phyloP scores from a whole-genome alignment of 257 asterid genomes.

The Solanum virginianum region DNA sequence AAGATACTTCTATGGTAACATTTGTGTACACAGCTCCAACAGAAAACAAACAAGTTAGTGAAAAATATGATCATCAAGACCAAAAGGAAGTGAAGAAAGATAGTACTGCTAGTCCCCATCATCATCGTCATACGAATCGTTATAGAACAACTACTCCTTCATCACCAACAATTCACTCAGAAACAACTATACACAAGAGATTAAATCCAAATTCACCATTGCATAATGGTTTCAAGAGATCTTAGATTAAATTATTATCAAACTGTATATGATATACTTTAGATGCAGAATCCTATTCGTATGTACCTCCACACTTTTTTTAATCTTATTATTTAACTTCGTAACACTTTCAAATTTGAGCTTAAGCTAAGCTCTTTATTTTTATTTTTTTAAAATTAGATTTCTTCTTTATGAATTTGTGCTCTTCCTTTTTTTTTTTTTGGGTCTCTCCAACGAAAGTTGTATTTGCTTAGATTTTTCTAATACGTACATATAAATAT shows the following conservation, averaged over 20 bases:
- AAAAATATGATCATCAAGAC: neutral
- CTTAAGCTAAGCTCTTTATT: neutral
- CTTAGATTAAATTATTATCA: neutral
- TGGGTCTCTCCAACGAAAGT: neutral
- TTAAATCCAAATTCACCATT: conserved; percentile 20
- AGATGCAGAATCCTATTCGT: neutral
- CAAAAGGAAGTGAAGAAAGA: conserved; percentile 10
- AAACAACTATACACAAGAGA: conserved; percentile 10
- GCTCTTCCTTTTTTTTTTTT: neutral
- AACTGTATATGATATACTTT: neutral
- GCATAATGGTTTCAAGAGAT: conserved; percentile 19
- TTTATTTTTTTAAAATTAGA: neutral
- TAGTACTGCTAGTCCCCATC: neutral
- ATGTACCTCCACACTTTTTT: neutral
- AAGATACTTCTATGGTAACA: conserved; percentile 33
- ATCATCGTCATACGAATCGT: conserved; percentile 8
- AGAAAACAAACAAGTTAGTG: neutral
- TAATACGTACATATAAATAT: neutral
- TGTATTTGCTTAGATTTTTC: neutral
- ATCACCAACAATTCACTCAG: conserved; percentile 31
- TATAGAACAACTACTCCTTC: conserved; percentile 10
- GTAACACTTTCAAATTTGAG: neutral
- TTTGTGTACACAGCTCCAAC: conserved; percentile 52
- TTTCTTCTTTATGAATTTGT: neutral
- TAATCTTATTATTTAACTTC: neutral